These are phyloP conservation scores for Fistulifera solaris DNA, from an alignment of 108 stramenopile species.

Conservation along the genomic window DNA sequence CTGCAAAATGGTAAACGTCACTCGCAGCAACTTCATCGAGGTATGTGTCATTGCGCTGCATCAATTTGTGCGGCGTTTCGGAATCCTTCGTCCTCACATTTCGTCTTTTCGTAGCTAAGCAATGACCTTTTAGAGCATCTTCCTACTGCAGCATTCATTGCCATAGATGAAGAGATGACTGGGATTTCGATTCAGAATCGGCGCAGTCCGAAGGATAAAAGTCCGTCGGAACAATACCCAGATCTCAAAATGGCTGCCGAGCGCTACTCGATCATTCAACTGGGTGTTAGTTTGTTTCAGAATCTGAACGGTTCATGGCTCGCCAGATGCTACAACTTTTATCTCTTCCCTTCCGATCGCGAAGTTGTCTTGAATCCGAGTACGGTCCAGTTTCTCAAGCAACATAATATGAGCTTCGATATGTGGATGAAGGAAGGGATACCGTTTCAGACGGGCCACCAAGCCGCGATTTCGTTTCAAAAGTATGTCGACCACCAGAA, in stretches of 20 bases:
- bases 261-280: slow-evolving; percentile 63
- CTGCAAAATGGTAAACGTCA: slow-evolving; percentile 47
- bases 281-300: slow-evolving; percentile 69
- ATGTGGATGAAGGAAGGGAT: slow-evolving; percentile 52
- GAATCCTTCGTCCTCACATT: slow-evolving; percentile 1
- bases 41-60: slow-evolving; percentile 11
- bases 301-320: slow-evolving; percentile 15
- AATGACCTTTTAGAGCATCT: slow-evolving; percentile 61
- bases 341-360: slow-evolving; percentile 50
- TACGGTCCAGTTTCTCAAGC: slow-evolving; percentile 45
- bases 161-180: slow-evolving; percentile 82
- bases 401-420: slow-evolving; percentile 66
- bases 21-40: slow-evolving; percentile 49
- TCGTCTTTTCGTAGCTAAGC: slow-evolving; percentile 29
- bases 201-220: slow-evolving; percentile 44
- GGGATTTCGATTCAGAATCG: slow-evolving; percentile 37
- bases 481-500: slow-evolving; percentile 26
- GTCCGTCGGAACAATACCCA: slow-evolving; percentile 43
- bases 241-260: slow-evolving; percentile 46
- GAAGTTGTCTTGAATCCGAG: slow-evolving; percentile 63
- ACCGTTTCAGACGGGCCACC: slow-evolving; percentile 32
- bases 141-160: slow-evolving; percentile 53
- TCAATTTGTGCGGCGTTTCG: not conserved
- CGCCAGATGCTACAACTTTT: slow-evolving; percentile 60
- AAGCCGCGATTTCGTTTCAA: slow-evolving; percentile 26